Conservation (phyloP, 2,329 filamentous ascomycete genomes). For the Cladosporium oxysporum region DNA sequence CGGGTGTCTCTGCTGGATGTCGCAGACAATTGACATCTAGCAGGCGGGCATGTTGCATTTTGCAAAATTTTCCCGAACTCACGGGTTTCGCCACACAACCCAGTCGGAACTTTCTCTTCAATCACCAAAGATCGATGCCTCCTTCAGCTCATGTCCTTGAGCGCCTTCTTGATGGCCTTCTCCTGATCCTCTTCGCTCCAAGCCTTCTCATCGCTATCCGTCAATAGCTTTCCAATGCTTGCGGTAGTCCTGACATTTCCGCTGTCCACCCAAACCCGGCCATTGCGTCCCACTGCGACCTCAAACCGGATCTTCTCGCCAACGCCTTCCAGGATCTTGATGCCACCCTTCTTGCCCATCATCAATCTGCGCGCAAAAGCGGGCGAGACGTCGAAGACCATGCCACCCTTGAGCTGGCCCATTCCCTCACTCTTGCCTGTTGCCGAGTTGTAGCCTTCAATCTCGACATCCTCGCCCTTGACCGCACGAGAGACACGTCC, state of each 20-base stretch:
- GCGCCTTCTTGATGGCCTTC: slow-evolving; percentile 66
- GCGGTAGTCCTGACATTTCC: slow-evolving; percentile 72
- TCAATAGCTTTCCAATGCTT: slow-evolving; percentile 75
- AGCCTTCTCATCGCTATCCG: slow-evolving; percentile 70
- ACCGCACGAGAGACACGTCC: slow-evolving; percentile 78
- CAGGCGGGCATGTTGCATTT: background rate
- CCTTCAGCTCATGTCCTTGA: slow-evolving; percentile 55
- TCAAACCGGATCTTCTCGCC: slow-evolving; percentile 86
- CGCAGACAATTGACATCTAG: background rate
- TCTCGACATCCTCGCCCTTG: slow-evolving; percentile 82
- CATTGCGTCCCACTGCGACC: slow-evolving; percentile 90
- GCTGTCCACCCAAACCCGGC: slow-evolving; percentile 87
- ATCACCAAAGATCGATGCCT: background rate
- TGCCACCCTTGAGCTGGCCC: slow-evolving; percentile 79
- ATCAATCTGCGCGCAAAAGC: slow-evolving; percentile 81
- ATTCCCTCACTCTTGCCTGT: slow-evolving; percentile 89
- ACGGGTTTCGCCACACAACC: background rate
- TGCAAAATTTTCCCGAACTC: background rate
- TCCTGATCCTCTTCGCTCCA: slow-evolving; percentile 67
- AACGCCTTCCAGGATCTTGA: slow-evolving; percentile 78
- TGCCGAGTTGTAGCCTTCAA: slow-evolving; percentile 82
- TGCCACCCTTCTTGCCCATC: slow-evolving; percentile 60
- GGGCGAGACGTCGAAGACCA: slow-evolving; percentile 78
- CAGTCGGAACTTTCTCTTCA: background rate
- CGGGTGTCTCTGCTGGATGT: background rate